phyloP scores from a whole-genome alignment of 2,329 filamentous ascomycete species.

The Pseudocercospora cruenta region DNA sequence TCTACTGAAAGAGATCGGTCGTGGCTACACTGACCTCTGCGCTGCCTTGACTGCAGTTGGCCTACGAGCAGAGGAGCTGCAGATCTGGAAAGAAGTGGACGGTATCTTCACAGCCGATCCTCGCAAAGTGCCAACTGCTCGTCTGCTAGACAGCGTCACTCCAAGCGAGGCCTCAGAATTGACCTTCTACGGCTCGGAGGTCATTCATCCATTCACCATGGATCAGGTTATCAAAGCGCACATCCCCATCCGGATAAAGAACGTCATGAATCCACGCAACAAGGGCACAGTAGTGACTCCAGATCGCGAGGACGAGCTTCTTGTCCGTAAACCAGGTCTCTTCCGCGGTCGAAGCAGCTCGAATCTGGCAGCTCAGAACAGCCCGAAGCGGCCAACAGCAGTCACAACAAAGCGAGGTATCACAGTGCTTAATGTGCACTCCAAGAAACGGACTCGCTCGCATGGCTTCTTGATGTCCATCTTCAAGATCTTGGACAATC shows the following conservation, averaged over 20 bases:
- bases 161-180: slow-evolving; percentile 93
- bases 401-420: slow-evolving; percentile 98
- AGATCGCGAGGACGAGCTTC: slow-evolving; percentile 62
- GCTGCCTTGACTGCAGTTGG: slow-evolving; percentile 90
- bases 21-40: slow-evolving; percentile 95
- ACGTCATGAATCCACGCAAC: slow-evolving; percentile 82
- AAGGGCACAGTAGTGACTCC: slow-evolving; percentile 82
- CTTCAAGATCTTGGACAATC: slow-evolving; percentile 85
- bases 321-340: slow-evolving; percentile 56
- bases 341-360: slow-evolving; percentile 51
- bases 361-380: slow-evolving; percentile 44
- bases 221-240: slow-evolving; percentile 80
- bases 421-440: slow-evolving; percentile 95
- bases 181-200: slow-evolving; percentile 76
- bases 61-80: slow-evolving; percentile 81
- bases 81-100: slow-evolving; percentile 99
- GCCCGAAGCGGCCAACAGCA: slow-evolving; percentile 59
- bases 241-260: slow-evolving; percentile 88
- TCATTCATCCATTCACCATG: slow-evolving; percentile 99
- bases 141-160: slow-evolving; percentile 83
- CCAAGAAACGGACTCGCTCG: slow-evolving; percentile 92
- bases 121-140: slow-evolving; percentile 88
- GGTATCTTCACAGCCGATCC: slow-evolving; percentile 89
- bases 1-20: slow-evolving; percentile 85
- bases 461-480: slow-evolving; percentile 96